Evolutionary conservation across 139 green algal genomes (phyloP).

Genomic region (Chlorella sp.): DNA sequence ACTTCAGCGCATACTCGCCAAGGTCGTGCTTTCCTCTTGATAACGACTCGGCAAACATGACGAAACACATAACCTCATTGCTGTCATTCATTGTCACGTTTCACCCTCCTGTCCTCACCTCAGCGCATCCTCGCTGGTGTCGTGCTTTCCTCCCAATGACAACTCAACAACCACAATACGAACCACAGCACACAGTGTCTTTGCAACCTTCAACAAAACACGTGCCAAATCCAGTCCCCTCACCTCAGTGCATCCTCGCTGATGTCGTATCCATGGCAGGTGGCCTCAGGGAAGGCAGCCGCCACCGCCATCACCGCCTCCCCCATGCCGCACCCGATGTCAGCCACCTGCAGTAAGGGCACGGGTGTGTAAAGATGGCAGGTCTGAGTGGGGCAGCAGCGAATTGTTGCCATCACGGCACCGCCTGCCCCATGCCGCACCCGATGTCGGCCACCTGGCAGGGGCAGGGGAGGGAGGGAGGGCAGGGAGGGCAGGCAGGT

Average conservation of each 20-base stretch:
- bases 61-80: too few species aligned
- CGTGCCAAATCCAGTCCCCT: neutral
- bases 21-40: too few species aligned
- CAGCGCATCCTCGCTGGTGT: too few species aligned
- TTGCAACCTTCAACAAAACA: too few species aligned
- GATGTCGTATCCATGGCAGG: conserved; percentile 42
- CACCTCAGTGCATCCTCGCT: conserved; percentile 22
- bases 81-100: too few species aligned
- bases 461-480: neutral
- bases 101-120: too few species aligned
- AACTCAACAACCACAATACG: too few species aligned
- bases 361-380: neutral
- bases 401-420: too few species aligned
- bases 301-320: conserved; percentile 26
- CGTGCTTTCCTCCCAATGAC: too few species aligned
- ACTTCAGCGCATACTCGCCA: too few species aligned
- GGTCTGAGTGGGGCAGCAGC: too few species aligned
- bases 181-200: neutral
- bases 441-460: conserved; percentile 42
- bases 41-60: too few species aligned
- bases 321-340: conserved; percentile 44
- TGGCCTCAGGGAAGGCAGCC: conserved; percentile 31
- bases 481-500: neutral
- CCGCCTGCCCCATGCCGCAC: conserved; percentile 34
- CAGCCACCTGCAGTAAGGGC: conserved; percentile 17